phyloP scores from a whole-genome alignment of 1,139 yeast species.

The Entelexis sorbosivorans region DNA sequence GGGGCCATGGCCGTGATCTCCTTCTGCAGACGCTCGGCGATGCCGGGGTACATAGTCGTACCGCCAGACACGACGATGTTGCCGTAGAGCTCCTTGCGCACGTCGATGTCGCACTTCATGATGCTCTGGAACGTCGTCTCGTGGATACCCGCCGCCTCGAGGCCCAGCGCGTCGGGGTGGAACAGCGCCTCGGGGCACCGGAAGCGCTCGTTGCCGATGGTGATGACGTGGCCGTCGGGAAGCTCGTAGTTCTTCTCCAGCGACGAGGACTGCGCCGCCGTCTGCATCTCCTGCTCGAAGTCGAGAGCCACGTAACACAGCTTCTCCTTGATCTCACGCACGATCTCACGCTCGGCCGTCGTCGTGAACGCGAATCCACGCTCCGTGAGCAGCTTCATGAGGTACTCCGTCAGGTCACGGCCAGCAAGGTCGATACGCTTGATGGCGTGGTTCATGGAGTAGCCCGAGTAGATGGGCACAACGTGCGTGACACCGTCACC shows the following conservation, averaged over 20 bases:
- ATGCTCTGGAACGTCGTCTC: slow-evolving; percentile 99
- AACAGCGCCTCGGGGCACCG: slow-evolving; percentile 99
- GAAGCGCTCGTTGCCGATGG: slow-evolving; percentile 99
- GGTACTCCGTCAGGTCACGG: slow-evolving; percentile 97
- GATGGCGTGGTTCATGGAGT: slow-evolving; percentile 98
- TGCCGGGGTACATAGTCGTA: slow-evolving; percentile 99
- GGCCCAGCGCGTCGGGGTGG: slow-evolving; percentile 96
- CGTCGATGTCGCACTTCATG: slow-evolving; percentile 98
- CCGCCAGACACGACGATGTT: slow-evolving; percentile 99
- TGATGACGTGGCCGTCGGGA: slow-evolving; percentile 99
- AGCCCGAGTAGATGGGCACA: slow-evolving; percentile 99
- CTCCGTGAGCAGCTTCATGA: slow-evolving; percentile 96
- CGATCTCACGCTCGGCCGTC: slow-evolving; percentile 99
- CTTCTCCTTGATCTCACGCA: slow-evolving; percentile 98
- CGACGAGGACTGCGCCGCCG: slow-evolving; percentile 96
- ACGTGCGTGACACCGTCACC: slow-evolving; percentile 99
- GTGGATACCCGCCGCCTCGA: slow-evolving; percentile 99
- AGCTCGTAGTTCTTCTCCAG: slow-evolving; percentile 98
- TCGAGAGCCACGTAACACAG: slow-evolving; percentile 95
- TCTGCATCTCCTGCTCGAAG: slow-evolving; percentile 97
- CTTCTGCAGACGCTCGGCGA: slow-evolving; percentile 99
- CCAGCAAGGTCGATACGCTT: slow-evolving; percentile 98
- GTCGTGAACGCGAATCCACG: slow-evolving; percentile 98
- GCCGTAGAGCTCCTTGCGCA: slow-evolving; percentile 97
- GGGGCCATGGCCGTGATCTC: slow-evolving; percentile 99